Conservation (phyloP, 2,329 filamentous ascomycete species). For the Nannizziopsis barbatae region DNA sequence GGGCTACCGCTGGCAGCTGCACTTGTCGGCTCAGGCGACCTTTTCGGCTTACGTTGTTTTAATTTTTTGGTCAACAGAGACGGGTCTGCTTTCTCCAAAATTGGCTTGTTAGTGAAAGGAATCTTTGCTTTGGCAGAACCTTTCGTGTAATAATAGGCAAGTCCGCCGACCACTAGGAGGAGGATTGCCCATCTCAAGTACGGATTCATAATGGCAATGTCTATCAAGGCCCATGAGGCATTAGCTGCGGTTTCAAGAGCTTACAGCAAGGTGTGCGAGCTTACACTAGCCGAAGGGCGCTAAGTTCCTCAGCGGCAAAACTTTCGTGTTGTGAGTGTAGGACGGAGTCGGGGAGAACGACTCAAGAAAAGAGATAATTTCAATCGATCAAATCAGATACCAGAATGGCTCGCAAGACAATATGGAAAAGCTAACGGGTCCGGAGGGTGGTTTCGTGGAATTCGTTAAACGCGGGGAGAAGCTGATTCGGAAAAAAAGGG, state of each 20-base stretch:
- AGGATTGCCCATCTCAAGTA: conserved; percentile 37
- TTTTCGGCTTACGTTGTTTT: conserved; percentile 31
- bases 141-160: conserved; percentile 35
- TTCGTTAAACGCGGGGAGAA: too few relatives aligned
- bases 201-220: conserved; percentile 30
- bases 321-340: too few relatives aligned
- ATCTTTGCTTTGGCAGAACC: conserved; percentile 24
- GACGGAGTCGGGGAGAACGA: too few relatives aligned
- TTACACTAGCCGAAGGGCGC: not conserved
- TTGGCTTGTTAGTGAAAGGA: conserved; percentile 19
- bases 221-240: not conserved
- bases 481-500: too few relatives aligned
- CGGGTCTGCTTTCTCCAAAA: conserved; percentile 27
- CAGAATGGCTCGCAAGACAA: too few relatives aligned
- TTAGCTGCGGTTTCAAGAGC: not conserved
- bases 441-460: too few relatives aligned
- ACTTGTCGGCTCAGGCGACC: conserved; percentile 21
- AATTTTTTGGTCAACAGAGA: conserved; percentile 29
- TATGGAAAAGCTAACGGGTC: too few relatives aligned
- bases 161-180: conserved; percentile 31
- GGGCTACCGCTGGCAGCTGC: conserved; percentile 11
- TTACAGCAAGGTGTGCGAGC: not conserved
- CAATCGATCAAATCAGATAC: too few relatives aligned
- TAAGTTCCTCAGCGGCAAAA: too few relatives aligned
- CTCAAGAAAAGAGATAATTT: too few relatives aligned